These are phyloP conservation scores for Symbiodinium natans DNA, from an alignment of 73 alveolate species.

Conservation along the genomic window DNA sequence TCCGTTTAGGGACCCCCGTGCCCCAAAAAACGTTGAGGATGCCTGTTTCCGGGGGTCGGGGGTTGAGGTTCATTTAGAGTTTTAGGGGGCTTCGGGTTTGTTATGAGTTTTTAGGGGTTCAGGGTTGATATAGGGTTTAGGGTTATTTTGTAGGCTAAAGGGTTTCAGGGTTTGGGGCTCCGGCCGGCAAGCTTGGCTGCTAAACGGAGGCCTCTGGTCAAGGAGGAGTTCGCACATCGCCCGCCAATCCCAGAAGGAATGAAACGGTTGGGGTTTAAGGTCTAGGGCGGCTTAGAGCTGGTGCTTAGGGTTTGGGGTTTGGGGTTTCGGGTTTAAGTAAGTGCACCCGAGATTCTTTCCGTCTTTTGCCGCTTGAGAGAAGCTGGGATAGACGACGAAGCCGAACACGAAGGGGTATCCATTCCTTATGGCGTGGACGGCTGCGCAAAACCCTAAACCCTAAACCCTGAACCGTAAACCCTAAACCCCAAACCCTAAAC, in stretches of 20 bases:
- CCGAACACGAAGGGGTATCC: conserved; percentile 89
- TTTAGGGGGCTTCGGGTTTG: neutral
- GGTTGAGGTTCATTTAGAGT: neutral
- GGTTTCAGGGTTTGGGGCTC: too few relatives aligned
- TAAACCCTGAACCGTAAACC: too few relatives aligned
- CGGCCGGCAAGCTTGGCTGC: too few relatives aligned
- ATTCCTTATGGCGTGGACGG: neutral
- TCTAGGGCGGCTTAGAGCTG: neutral
- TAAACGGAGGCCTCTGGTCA: too few relatives aligned
- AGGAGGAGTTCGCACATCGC: neutral
- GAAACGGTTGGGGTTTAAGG: too few relatives aligned
- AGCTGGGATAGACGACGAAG: conserved; percentile 51
- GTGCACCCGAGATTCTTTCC: neutral
- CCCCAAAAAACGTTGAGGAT: too few relatives aligned
- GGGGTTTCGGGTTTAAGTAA: neutral
- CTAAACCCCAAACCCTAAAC: too few relatives aligned
- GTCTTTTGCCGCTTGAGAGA: neutral
- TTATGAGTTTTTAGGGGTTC: too few relatives aligned
- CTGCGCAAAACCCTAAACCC: too few relatives aligned
- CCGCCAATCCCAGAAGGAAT: neutral
- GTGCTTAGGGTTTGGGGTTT: neutral
- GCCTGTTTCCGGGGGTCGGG: neutral
- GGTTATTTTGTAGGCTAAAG: too few relatives aligned
- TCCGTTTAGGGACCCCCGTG: too few relatives aligned
- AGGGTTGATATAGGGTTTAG: too few relatives aligned